Percentiles rank a stretch among this genome's conserved stretches.
Evolutionary conservation across 257 asterid species (phyloP).

Genomic region (Salvia miltiorrhiza): DNA sequence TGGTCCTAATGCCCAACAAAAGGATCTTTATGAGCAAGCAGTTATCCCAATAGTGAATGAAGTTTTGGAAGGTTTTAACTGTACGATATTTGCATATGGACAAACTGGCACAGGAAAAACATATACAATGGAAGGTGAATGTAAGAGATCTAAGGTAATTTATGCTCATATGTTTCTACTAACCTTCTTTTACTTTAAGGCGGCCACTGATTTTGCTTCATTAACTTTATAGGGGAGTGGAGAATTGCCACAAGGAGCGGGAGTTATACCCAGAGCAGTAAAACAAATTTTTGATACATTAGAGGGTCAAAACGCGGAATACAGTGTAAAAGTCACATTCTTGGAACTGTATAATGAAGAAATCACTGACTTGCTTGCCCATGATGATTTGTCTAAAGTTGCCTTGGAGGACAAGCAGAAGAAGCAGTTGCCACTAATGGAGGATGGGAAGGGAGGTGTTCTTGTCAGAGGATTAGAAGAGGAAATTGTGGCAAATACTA

Average conservation of each 20-base stretch:
- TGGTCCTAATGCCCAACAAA: constrained; percentile 80
- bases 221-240: constrained; percentile 48
- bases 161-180: background rate
- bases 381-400: constrained; percentile 67
- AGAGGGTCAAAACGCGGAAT: constrained; percentile 83
- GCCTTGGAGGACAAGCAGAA: constrained; percentile 72
- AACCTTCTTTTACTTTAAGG: background rate
- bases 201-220: background rate
- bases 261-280: constrained; percentile 82
- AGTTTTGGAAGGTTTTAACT: constrained; percentile 84
- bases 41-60: constrained; percentile 79
- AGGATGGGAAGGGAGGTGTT: constrained; percentile 93
- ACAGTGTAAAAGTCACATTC: constrained; percentile 85
- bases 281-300: constrained; percentile 78
- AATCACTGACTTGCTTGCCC: constrained; percentile 77
- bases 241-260: constrained; percentile 81
- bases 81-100: constrained; percentile 88
- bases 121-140: constrained; percentile 91
- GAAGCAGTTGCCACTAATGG: constrained; percentile 83
- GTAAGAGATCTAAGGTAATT: constrained; percentile 76
- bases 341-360: constrained; percentile 88
- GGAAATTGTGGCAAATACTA: constrained; percentile 75
- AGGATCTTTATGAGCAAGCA: constrained; percentile 81
- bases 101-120: constrained; percentile 95
- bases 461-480: constrained; percentile 89